phyloP scores from a whole-genome alignment of 2,329 filamentous ascomycete species.

The Ramularia collo-cygni region DNA sequence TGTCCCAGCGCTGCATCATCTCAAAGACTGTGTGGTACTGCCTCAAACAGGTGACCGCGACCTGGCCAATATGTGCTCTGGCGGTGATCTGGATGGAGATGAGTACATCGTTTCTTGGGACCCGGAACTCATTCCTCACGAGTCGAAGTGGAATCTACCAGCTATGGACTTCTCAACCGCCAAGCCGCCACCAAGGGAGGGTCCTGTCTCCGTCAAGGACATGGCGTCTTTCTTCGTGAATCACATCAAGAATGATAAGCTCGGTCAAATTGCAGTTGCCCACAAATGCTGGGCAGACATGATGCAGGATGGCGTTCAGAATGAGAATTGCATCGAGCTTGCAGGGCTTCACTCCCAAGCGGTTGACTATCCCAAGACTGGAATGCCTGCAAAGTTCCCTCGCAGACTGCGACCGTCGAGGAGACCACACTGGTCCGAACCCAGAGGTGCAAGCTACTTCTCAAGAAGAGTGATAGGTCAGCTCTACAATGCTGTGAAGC shows the following conservation, averaged over 20 bases:
- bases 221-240: constrained; percentile 80
- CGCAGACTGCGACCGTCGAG: constrained; percentile 50
- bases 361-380: constrained; percentile 92
- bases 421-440: constrained; percentile 86
- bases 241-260: constrained; percentile 85
- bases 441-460: constrained; percentile 48
- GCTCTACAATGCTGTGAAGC: constrained; percentile 71
- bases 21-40: constrained; percentile 82
- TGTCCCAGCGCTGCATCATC: constrained; percentile 61
- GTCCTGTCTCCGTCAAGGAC: constrained; percentile 63
- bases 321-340: constrained; percentile 62
- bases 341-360: constrained; percentile 80
- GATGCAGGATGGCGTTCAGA: constrained; percentile 55
- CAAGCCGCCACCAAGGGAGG: constrained; percentile 48
- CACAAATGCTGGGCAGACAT: constrained; percentile 73
- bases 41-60: constrained; percentile 77
- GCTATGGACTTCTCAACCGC: constrained; percentile 71
- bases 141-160: constrained; percentile 55
- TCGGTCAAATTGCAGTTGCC: constrained; percentile 71
- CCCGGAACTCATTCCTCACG: constrained; percentile 57
- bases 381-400: constrained; percentile 64
- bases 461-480: constrained; percentile 69
- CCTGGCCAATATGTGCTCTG: constrained; percentile 88
- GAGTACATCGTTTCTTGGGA: constrained; percentile 97
- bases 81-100: constrained; percentile 91